These are phyloP conservation scores for Auricularia cornea DNA, from an alignment of 768 basidiomycete species.

Conservation along the genomic window DNA sequence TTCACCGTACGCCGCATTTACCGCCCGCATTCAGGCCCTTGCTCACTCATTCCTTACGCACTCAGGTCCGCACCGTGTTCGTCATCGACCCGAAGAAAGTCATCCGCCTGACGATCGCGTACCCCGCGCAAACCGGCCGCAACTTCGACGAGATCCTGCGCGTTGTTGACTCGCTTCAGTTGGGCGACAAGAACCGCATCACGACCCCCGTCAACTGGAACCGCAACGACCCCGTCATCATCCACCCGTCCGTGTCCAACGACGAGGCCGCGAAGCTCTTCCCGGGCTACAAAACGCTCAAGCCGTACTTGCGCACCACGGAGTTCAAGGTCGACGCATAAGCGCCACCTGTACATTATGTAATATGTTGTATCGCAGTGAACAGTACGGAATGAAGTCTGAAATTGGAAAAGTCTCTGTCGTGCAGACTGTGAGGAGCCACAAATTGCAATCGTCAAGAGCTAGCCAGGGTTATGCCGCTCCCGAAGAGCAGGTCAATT, in stretches of 20 bases:
- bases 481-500: neutral
- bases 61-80: slow-evolving; percentile 89
- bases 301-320: slow-evolving; percentile 86
- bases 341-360: neutral
- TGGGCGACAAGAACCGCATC: slow-evolving; percentile 23
- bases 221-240: slow-evolving; percentile 88
- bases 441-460: neutral
- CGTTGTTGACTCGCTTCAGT: slow-evolving; percentile 62
- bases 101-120: slow-evolving; percentile 82
- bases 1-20: slow-evolving; percentile 58
- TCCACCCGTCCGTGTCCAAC: slow-evolving; percentile 73
- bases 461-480: neutral
- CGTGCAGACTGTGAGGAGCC: too few relatives aligned
- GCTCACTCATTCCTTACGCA: slow-evolving; percentile 1
- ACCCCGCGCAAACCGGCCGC: slow-evolving; percentile 93
- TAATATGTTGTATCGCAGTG: neutral
- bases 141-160: slow-evolving; percentile 76
- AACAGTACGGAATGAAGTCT: neutral
- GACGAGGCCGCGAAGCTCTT: slow-evolving; percentile 90
- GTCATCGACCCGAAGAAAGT: slow-evolving; percentile 94
- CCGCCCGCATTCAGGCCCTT: neutral
- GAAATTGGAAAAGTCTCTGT: too few relatives aligned
- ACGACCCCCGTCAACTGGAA: slow-evolving; percentile 96
- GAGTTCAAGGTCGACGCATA: neutral
- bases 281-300: slow-evolving; percentile 72